Evolutionary conservation across 2,329 filamentous ascomycete species (phyloP).

Genomic region (Fusarium brachygibbosum): DNA sequence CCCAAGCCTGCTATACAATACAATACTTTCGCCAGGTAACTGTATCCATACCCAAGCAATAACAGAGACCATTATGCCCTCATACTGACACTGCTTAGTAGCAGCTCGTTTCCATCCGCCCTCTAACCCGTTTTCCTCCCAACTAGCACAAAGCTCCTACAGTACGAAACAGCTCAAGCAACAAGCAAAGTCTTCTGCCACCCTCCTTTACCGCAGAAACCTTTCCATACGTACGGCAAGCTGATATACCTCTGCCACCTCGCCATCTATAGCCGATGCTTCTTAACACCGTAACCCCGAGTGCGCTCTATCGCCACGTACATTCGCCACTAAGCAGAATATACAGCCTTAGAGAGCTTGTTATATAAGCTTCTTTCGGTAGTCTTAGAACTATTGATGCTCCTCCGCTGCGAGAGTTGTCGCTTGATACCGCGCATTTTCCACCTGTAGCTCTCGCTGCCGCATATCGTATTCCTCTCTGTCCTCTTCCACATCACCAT

Average conservation of each 20-base stretch:
- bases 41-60: neutral
- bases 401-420: conserved; percentile 1
- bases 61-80: neutral
- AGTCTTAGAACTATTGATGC: conserved; percentile 6
- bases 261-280: neutral
- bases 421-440: conserved; percentile 4
- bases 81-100: neutral
- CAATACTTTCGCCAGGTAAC: neutral
- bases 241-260: neutral
- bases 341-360: conserved; percentile 7
- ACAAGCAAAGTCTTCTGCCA: conserved; percentile 1
- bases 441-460: conserved; percentile 7
- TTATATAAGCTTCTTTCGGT: conserved; percentile 9
- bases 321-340: conserved; percentile 1
- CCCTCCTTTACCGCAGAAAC: neutral
- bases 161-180: neutral
- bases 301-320: neutral
- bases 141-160: neutral
- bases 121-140: neutral
- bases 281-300: neutral
- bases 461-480: conserved; percentile 7
- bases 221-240: conserved; percentile 8
- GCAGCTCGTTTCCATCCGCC: neutral
- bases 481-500: neutral
- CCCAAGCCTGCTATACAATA: neutral